Base-by-base conservation (phyloP, 495 filamentous ascomycete genomes). In the Tuber borchii region DNA sequence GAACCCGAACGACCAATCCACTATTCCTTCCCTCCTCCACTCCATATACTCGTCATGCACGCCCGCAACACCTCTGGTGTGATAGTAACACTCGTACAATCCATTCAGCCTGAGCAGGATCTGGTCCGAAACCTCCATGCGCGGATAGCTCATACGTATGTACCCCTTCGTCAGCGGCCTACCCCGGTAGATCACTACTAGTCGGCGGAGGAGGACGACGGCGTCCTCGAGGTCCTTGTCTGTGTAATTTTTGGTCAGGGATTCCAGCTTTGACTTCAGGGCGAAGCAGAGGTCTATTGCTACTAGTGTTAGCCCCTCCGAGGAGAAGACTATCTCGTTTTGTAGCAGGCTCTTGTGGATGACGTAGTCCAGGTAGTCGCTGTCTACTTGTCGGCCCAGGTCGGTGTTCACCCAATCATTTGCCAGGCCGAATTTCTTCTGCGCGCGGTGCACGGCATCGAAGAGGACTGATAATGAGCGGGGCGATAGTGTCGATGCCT, bases 31-130 rank as follows among this genome's bases (percentile, higher is more conserved):
- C 46, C 82, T 68, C 46, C 81, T 80, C 82, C 82, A 83, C 20
- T 71, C 75, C 71, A 83, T 75, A 40, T 78, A 83, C 71, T 83
- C 82, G 71, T 83, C 82, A 72, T 83, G 82, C 51, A 83, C 81
- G 44, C 82, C 82, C 26, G 78, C 78, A 14, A 83, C 71, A 0
- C 82, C 82, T 14, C 82, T 71, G 19, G 71, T 75, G 39, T 71
- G 73, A 71, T 75, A 80, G 39, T 74, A 70, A 73, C 74, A 81
- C 71, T 83, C 82, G 34, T 83, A 83, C 44, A 76, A 75, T 20
- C 73, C 70, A 17, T 80, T 81, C 37, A 83, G 56, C n/a, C 81
- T 73, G 37, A 83, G 73, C 20, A 83, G 70, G 22, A 74, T 76
- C 74, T 76, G 73, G 70, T 83, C 82, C 12, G 78, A 71, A 14